Conservation (phyloP, 371 early-diverging fungal genomes). For the Mucor plumbeus region DNA sequence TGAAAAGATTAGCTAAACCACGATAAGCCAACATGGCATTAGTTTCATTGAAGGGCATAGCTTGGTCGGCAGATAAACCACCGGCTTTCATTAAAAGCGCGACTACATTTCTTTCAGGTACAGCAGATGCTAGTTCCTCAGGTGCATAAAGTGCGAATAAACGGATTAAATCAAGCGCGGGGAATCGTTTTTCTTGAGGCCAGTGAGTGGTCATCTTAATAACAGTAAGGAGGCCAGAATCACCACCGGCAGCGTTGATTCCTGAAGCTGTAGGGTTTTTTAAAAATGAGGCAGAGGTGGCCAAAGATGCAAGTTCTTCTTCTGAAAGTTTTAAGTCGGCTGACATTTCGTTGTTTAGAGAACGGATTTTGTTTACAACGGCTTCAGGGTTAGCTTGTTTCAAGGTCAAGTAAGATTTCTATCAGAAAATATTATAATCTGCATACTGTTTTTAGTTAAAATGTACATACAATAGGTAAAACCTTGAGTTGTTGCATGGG, state of each 20-base stretch:
- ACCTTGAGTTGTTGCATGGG: conserved; percentile 22
- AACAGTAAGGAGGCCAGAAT: conserved; percentile 38
- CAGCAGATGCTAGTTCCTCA: conserved; percentile 21
- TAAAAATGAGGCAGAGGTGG: conserved; percentile 42
- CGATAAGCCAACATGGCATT: conserved; percentile 77
- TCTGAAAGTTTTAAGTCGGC: conserved; percentile 32
- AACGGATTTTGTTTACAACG: conserved; percentile 72
- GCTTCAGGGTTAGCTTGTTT: conserved; percentile 76
- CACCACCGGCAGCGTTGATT: not conserved
- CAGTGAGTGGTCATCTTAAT: conserved; percentile 57
- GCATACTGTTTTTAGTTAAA: too few species aligned
- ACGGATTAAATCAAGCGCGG: conserved; percentile 86
- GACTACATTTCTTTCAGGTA: conserved; percentile 27
- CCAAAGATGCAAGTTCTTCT: conserved; percentile 44
- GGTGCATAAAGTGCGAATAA: conserved; percentile 64
- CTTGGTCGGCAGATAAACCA: conserved; percentile 22
- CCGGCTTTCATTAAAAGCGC: conserved; percentile 43
- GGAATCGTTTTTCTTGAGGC: conserved; percentile 76
- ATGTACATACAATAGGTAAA: conserved; percentile 29
- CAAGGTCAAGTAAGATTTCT: conserved; percentile 66
- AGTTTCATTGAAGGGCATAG: conserved; percentile 41
- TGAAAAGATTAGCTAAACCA: conserved; percentile 66
- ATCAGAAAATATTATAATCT: too few species aligned
- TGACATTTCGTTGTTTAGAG: conserved; percentile 61
- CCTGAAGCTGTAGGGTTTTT: conserved; percentile 36